These are phyloP conservation scores for Iberis amara DNA, from an alignment of 441 rosid genomes.

Conservation along the genomic window DNA sequence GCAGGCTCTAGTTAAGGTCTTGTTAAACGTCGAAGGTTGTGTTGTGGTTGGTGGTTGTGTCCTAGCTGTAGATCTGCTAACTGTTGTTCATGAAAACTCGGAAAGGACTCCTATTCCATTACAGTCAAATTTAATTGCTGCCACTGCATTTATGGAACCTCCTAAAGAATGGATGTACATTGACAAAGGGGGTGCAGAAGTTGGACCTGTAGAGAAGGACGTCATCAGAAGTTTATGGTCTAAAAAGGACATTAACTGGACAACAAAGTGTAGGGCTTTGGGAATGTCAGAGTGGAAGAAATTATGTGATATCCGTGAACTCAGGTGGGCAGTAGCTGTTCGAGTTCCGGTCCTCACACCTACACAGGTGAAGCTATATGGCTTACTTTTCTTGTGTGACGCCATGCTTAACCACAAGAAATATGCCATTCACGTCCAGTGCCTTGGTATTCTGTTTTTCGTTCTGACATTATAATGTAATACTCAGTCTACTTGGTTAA, in stretches of 20 bases:
- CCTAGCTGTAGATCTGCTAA: constrained; percentile 92
- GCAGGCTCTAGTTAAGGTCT: constrained; percentile 93
- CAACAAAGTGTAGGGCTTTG: constrained; percentile 87
- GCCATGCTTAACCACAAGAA: constrained; percentile 8
- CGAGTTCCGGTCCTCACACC: constrained; percentile 96
- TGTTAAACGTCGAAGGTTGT: constrained; percentile 88
- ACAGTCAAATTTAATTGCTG: constrained; percentile 95
- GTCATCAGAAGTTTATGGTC: constrained; percentile 95
- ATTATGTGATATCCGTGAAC: constrained; percentile 97
- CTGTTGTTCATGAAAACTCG: constrained; percentile 90
- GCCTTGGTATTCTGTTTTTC: constrained; percentile 17
- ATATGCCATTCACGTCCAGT: constrained; percentile 9
- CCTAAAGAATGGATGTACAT: constrained; percentile 97
- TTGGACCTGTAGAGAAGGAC: constrained; percentile 97
- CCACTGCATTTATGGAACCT: constrained; percentile 99
- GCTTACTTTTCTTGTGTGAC: constrained; percentile 15
- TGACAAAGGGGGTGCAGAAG: constrained; percentile 69
- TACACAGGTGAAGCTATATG: constrained; percentile 64
- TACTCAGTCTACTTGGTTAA: constrained; percentile 24
- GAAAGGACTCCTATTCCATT: constrained; percentile 97
- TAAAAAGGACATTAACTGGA: constrained; percentile 87
- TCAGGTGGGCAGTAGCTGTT: constrained; percentile 91
- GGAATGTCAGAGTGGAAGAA: constrained; percentile 98
- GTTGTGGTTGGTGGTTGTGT: constrained; percentile 98
- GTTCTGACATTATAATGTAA: constrained; percentile 21